phyloP scores from a whole-genome alignment of 352 stramenopile species.

The Elongisporangium undulatum region DNA sequence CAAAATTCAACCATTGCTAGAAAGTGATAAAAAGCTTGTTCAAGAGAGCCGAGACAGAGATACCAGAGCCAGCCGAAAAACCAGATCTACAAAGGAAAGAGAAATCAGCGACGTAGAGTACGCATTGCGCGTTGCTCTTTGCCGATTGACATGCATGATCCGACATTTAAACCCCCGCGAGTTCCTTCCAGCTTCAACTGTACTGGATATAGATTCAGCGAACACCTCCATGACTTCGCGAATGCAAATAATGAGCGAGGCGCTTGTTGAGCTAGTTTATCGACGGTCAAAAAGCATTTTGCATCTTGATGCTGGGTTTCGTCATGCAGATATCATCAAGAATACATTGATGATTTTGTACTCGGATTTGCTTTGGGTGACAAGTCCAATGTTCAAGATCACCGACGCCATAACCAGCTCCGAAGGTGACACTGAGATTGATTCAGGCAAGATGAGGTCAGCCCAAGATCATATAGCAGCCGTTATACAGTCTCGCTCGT shows the following conservation, averaged over 20 bases:
- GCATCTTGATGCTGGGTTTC: constrained; percentile 44
- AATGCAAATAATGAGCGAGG: constrained; percentile 31
- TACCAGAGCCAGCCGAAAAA: constrained; percentile 8
- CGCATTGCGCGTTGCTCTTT: constrained; percentile 51
- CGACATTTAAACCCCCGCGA: constrained; percentile 61
- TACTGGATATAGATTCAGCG: background rate
- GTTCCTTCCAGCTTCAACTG: constrained; percentile 31
- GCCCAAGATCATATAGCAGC: constrained; percentile 10
- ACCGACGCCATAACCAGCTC: constrained; percentile 6
- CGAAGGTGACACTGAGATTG: background rate
- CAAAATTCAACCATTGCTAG: constrained; percentile 43
- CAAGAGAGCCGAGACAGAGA: constrained; percentile 7
- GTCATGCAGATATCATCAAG: constrained; percentile 59
- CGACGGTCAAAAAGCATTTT: constrained; percentile 43
- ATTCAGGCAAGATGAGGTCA: background rate
- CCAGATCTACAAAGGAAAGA: constrained; percentile 19
- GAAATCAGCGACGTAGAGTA: constrained; percentile 66
- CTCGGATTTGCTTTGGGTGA: constrained; percentile 74
- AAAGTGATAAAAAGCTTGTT: constrained; percentile 46
- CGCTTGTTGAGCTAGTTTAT: constrained; percentile 37
- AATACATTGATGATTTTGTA: constrained; percentile 64
- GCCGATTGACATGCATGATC: constrained; percentile 55
- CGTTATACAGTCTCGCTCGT: constrained; percentile 17
- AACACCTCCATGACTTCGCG: constrained; percentile 3
- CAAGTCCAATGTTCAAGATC: constrained; percentile 48